Conservation (phyloP, 768 basidiomycete genomes). For the Trametes cubensis region DNA sequence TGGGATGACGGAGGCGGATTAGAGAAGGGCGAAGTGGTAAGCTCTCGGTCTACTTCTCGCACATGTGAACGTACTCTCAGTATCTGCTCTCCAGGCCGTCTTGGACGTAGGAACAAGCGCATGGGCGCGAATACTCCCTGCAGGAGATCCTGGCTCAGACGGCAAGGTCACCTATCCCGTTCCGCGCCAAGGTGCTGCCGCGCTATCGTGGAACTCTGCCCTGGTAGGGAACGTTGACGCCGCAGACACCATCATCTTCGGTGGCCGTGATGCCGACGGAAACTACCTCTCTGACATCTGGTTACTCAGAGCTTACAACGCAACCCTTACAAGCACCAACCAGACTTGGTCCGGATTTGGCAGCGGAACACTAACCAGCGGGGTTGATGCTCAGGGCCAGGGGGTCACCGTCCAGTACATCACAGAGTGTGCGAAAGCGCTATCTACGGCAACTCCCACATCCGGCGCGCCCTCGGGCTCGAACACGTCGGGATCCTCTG, state of each 20-base stretch:
- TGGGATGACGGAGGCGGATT: conserved; percentile 72
- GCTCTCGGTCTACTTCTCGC: conserved; percentile 28
- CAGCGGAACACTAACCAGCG: conserved; percentile 61
- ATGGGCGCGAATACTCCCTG: conserved; percentile 75
- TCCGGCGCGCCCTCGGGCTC: conserved; percentile 15
- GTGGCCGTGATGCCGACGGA: conserved; percentile 69
- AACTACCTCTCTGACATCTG: conserved; percentile 75
- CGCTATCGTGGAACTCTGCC: conserved; percentile 53
- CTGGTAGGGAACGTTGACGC: conserved; percentile 60
- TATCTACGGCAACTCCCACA: conserved; percentile 22
- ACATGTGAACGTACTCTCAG: neutral
- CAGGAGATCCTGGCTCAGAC: conserved; percentile 67
- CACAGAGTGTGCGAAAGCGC: conserved; percentile 56
- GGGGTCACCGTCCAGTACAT: conserved; percentile 68
- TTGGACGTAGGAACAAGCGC: conserved; percentile 50
- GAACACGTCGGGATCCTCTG: neutral
- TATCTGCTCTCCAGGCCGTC: conserved; percentile 49
- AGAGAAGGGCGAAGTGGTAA: conserved; percentile 72
- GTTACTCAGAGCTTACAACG: conserved; percentile 75
- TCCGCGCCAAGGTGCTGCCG: conserved; percentile 72
- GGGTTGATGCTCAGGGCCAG: conserved; percentile 64
- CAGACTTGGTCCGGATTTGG: conserved; percentile 67
- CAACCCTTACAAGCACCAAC: conserved; percentile 55
- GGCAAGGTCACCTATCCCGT: conserved; percentile 56
- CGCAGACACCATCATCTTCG: conserved; percentile 78